These are phyloP conservation scores for Kodamaea alishanica DNA, from an alignment of 1,139 yeast genomes.

Conservation along the genomic window DNA sequence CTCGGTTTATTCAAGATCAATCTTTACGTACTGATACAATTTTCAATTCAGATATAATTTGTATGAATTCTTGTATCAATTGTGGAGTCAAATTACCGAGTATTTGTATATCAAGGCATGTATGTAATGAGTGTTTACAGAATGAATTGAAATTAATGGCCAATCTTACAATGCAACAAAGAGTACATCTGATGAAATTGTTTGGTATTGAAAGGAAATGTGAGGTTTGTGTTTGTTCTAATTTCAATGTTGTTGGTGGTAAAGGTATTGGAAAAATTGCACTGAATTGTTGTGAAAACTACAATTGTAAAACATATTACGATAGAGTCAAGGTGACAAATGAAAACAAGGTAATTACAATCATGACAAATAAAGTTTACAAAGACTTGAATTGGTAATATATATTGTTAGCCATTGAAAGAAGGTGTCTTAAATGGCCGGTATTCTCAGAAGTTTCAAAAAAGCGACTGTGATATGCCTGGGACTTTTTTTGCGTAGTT, in stretches of 20 bases:
- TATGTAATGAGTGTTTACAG: conserved; percentile 23
- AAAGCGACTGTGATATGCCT: no score
- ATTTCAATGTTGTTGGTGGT: conserved; percentile 15
- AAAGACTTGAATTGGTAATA: conserved; percentile 13
- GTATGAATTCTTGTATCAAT: conserved; percentile 21
- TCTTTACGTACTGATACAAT: conserved; percentile 8
- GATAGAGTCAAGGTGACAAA: conserved; percentile 19
- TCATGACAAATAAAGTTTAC: conserved; percentile 2
- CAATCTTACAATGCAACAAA: conserved; percentile 16
- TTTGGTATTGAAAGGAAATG: conserved; percentile 21
- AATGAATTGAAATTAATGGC: conserved; percentile 21
- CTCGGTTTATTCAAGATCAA: conserved; percentile 29
- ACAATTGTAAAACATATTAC: conserved; percentile 27
- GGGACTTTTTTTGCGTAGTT: no score
- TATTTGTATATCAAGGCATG: conserved; percentile 3
- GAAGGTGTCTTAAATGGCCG: no score
- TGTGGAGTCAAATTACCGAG: conserved; percentile 20
- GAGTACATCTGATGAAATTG: conserved; percentile 14
- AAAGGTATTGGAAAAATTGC: conserved; percentile 10
- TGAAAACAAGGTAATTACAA: conserved; percentile 7
- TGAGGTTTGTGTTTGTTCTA: conserved; percentile 22
- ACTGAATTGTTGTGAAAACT: conserved; percentile 26
- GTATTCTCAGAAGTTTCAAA: no score
- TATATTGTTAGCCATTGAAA: no score
- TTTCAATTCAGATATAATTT: conserved; percentile 15